Evolutionary conservation across 306 rosid genomes (phyloP).

Genomic region (Hippophae gyantsensis): DNA sequence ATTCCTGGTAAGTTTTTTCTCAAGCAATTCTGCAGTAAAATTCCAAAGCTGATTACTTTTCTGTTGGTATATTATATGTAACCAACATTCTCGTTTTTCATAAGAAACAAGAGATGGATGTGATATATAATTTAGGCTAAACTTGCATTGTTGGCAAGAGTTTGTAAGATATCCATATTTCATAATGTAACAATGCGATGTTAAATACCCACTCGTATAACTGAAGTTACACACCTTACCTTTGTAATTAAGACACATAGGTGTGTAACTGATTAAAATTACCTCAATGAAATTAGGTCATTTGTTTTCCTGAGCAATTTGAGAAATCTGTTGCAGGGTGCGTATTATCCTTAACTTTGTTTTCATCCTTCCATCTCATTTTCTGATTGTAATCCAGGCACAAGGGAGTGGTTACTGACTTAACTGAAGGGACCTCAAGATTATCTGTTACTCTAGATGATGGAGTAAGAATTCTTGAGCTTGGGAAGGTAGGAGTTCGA

Average conservation of each 20-base stretch:
- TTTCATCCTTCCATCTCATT: not conserved
- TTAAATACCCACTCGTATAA: too few relatives aligned
- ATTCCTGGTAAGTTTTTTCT: slow-evolving; percentile 55
- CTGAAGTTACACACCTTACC: too few relatives aligned
- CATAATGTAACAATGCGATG: too few relatives aligned
- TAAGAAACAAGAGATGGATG: too few relatives aligned
- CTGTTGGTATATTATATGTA: not conserved
- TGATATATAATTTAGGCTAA: too few relatives aligned
- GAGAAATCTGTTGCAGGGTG: too few relatives aligned
- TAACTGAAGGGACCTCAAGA: slow-evolving; percentile 55
- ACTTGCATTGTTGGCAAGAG: too few relatives aligned
- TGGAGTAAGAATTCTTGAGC: slow-evolving; percentile 52
- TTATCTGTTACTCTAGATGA: slow-evolving; percentile 71
- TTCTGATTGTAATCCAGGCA: slow-evolving; percentile 43
- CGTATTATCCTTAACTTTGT: not conserved
- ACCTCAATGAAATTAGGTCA: too few relatives aligned
- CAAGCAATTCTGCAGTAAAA: slow-evolving; percentile 2
- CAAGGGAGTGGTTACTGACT: slow-evolving; percentile 62
- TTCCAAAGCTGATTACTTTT: not conserved
- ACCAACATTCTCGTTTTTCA: not conserved
- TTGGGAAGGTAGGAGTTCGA: slow-evolving; percentile 78
- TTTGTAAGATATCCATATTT: too few relatives aligned
- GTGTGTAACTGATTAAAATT: too few relatives aligned
- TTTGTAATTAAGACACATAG: too few relatives aligned
- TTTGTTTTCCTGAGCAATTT: too few relatives aligned